A percentile compares a stretch with the other conserved stretches of the same genome.
These are phyloP conservation scores for Beauveria varroae DNA, from an alignment of 2,329 filamentous ascomycete species.

Conservation along the genomic window DNA sequence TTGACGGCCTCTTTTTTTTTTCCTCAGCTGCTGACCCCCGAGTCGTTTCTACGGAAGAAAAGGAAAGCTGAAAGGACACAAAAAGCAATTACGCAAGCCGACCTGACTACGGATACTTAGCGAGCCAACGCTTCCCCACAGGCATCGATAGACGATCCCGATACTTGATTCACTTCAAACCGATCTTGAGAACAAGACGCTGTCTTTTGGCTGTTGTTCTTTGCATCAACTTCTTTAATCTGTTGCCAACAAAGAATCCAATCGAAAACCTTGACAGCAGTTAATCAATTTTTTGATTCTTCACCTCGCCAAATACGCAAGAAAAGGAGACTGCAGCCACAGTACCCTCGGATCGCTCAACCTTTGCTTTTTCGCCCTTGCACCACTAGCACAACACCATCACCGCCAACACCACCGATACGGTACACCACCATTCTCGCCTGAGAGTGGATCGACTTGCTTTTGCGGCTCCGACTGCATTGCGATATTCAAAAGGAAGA, in stretches of 20 bases:
- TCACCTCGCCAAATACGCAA: neutral
- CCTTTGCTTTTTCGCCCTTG: conserved; percentile 7
- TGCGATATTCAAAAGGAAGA: neutral
- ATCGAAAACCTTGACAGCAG: neutral
- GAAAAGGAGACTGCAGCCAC: neutral
- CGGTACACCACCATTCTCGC: neutral
- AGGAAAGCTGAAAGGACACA: neutral
- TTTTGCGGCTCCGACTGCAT: neutral
- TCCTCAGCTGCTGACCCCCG: neutral
- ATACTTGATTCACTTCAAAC: neutral
- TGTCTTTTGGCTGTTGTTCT: neutral
- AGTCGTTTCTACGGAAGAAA: neutral
- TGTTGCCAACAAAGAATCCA: neutral
- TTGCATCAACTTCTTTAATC: neutral
- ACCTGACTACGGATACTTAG: neutral
- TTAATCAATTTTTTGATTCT: neutral
- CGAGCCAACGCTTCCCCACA: neutral
- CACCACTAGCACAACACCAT: neutral
- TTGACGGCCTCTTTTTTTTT: no score
- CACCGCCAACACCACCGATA: neutral
- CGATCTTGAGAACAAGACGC: neutral
- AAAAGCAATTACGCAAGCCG: neutral
- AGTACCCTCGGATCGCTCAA: neutral
- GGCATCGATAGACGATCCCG: neutral
- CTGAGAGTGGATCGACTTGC: neutral